Evolutionary conservation across 2,329 filamentous ascomycete genomes (phyloP).

Genomic region (Colletotrichum eleusines): DNA sequence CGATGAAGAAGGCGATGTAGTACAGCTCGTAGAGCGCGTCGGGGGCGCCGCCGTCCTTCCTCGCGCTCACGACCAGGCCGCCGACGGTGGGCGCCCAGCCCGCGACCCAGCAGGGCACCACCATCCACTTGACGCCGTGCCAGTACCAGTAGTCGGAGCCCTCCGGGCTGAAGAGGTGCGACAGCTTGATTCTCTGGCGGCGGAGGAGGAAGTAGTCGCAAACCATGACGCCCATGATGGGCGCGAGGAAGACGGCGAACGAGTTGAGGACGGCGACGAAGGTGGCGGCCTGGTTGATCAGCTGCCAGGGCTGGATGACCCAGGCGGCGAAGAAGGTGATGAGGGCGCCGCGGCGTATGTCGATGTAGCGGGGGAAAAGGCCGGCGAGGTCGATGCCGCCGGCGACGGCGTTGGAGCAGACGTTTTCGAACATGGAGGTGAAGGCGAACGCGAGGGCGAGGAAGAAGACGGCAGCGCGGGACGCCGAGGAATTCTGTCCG

Average conservation of each 20-base stretch:
- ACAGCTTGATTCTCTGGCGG: conserved; percentile 50
- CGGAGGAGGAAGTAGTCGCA: conserved; percentile 51
- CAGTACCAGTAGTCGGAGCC: conserved; percentile 57
- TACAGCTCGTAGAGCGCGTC: conserved; percentile 57
- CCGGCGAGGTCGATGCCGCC: conserved; percentile 56
- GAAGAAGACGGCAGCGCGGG: conserved; percentile 54
- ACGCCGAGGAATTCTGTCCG: conserved; percentile 50
- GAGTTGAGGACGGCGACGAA: conserved; percentile 53
- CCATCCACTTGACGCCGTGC: conserved; percentile 47
- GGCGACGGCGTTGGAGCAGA: conserved; percentile 53
- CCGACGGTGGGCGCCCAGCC: conserved; percentile 57
- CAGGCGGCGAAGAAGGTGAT: conserved; percentile 52
- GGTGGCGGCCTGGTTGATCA: conserved; percentile 52
- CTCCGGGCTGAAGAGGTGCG: conserved; percentile 50
- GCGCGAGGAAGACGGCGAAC: conserved; percentile 54
- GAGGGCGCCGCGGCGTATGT: conserved; percentile 54
- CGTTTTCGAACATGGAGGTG: conserved; percentile 53
- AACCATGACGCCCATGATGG: conserved; percentile 56
- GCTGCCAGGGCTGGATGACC: conserved; percentile 53
- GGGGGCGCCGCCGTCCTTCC: conserved; percentile 46
- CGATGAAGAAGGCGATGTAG: conserved; percentile 61
- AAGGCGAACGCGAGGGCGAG: conserved; percentile 52
- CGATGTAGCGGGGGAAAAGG: conserved; percentile 52
- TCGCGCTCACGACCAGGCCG: conserved; percentile 17
- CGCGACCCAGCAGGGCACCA: conserved; percentile 51